phyloP scores from a whole-genome alignment of 2,329 filamentous ascomycete genomes.

The Fusarium tricinctum region DNA sequence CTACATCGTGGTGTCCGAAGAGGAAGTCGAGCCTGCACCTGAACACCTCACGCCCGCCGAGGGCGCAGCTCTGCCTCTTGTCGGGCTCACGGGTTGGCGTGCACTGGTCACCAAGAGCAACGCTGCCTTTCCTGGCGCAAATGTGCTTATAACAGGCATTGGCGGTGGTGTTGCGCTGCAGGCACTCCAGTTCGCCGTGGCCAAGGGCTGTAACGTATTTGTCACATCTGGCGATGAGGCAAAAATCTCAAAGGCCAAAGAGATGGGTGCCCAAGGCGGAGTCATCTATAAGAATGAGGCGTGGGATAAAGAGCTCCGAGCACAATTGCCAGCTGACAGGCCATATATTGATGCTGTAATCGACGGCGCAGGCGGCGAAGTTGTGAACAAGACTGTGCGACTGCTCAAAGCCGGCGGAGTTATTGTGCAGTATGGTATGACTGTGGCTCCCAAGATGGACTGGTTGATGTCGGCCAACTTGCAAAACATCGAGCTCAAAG shows the following conservation, averaged over 20 bases:
- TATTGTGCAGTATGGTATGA: conserved; percentile 94
- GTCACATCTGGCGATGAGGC: conserved; percentile 81
- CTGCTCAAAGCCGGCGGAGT: conserved; percentile 86
- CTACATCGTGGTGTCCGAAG: conserved; percentile 75
- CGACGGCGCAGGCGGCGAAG: conserved; percentile 90
- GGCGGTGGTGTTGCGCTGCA: conserved; percentile 92
- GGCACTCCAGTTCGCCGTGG: conserved; percentile 83
- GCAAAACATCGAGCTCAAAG: conserved; percentile 88
- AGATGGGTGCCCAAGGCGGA: conserved; percentile 84
- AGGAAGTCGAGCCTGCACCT: conserved; percentile 83
- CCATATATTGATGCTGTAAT: conserved; percentile 85
- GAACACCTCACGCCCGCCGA: conserved; percentile 78
- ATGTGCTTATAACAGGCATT: conserved; percentile 90
- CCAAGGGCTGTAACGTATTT: conserved; percentile 80
- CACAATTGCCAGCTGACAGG: conserved; percentile 73
- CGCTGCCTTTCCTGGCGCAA: conserved; percentile 73
- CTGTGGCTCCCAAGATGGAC: conserved; percentile 84
- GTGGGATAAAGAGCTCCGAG: conserved; percentile 84
- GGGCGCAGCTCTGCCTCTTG: conserved; percentile 86
- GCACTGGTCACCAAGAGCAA: conserved; percentile 84
- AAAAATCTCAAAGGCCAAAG: conserved; percentile 80
- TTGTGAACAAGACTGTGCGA: conserved; percentile 76
- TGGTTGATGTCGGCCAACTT: conserved; percentile 88
- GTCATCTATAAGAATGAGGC: conserved; percentile 81
- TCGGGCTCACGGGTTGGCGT: conserved; percentile 89